A percentile compares a stretch with the other conserved stretches of the same genome.
Evolutionary conservation across 768 basidiomycete genomes (phyloP).

Genomic region (Boletus vinaceobasis): DNA sequence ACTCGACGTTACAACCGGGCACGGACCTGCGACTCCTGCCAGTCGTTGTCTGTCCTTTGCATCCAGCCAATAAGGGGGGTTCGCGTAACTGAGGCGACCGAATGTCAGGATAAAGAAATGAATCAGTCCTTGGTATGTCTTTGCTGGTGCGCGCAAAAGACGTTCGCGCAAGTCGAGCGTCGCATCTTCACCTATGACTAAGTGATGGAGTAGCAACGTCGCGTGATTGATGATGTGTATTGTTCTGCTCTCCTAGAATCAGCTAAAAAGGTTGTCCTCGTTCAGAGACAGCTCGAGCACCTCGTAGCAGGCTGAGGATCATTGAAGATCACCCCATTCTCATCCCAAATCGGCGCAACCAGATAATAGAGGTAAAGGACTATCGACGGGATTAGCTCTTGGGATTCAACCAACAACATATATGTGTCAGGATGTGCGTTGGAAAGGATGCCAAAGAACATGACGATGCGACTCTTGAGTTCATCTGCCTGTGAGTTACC

Average conservation of each 20-base stretch:
- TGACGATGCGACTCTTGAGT: slow-evolving; percentile 37
- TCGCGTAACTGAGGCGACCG: slow-evolving; percentile 70
- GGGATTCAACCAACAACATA: slow-evolving; percentile 43
- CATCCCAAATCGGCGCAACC: slow-evolving; percentile 64
- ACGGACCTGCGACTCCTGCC: slow-evolving; percentile 47
- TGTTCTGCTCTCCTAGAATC: slow-evolving; percentile 35
- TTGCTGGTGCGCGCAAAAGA: slow-evolving; percentile 51
- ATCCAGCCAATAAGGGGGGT: slow-evolving; percentile 59
- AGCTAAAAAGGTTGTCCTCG: not conserved
- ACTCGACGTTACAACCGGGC: not conserved
- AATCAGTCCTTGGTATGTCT: slow-evolving; percentile 57
- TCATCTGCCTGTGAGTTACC: slow-evolving; percentile 31
- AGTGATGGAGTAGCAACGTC: slow-evolving; percentile 57
- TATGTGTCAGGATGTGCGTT: slow-evolving; percentile 38
- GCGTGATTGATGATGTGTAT: slow-evolving; percentile 51
- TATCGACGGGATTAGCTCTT: slow-evolving; percentile 61
- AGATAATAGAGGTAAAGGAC: slow-evolving; percentile 52
- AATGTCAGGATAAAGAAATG: slow-evolving; percentile 77
- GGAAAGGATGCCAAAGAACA: slow-evolving; percentile 40
- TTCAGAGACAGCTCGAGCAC: slow-evolving; percentile 7
- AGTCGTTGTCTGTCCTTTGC: slow-evolving; percentile 38
- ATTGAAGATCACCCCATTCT: slow-evolving; percentile 42
- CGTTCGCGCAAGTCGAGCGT: slow-evolving; percentile 53
- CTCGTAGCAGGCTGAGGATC: slow-evolving; percentile 32
- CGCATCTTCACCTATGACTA: slow-evolving; percentile 51